phyloP scores from a whole-genome alignment of 768 basidiomycete genomes.

The Russula sp. region DNA sequence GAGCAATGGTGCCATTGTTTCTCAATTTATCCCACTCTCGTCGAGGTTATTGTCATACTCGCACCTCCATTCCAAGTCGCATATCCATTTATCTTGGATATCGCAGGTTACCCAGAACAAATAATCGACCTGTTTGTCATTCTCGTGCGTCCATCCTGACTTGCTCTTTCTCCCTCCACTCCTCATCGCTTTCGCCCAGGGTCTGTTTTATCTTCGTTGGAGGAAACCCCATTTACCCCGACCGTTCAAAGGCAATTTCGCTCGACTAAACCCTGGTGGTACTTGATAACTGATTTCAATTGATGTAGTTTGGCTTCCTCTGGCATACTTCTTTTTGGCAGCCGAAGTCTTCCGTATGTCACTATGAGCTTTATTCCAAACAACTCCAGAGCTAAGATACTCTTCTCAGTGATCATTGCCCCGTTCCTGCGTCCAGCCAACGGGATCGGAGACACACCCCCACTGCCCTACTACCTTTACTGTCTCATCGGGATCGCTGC shows the following conservation, averaged over 20 bases:
- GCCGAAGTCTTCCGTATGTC: constrained; percentile 44
- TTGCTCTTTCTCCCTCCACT: neutral
- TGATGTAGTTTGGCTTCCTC: constrained; percentile 45
- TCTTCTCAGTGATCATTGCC: constrained; percentile 40
- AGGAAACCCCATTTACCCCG: constrained; percentile 38
- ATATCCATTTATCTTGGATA: constrained; percentile 56
- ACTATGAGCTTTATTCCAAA: neutral
- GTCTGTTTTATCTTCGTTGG: constrained; percentile 51
- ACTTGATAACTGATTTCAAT: constrained; percentile 20
- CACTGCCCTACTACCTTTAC: constrained; percentile 55
- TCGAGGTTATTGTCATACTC: constrained; percentile 44
- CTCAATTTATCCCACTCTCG: neutral
- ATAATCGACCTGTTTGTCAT: constrained; percentile 52
- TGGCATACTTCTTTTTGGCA: constrained; percentile 48
- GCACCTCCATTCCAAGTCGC: constrained; percentile 45
- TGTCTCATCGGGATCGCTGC: constrained; percentile 47
- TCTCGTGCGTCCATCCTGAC: constrained; percentile 32
- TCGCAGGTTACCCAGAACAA: constrained; percentile 45
- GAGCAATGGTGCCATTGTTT: constrained; percentile 6
- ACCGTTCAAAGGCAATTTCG: constrained; percentile 40
- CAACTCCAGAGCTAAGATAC: neutral
- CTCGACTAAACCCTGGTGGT: neutral
- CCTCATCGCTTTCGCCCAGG: constrained; percentile 27
- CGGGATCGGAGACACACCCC: constrained; percentile 51
- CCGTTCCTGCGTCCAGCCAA: constrained; percentile 51